phyloP scores from a whole-genome alignment of 306 rosid species.

The Ormosia semicastrata region DNA sequence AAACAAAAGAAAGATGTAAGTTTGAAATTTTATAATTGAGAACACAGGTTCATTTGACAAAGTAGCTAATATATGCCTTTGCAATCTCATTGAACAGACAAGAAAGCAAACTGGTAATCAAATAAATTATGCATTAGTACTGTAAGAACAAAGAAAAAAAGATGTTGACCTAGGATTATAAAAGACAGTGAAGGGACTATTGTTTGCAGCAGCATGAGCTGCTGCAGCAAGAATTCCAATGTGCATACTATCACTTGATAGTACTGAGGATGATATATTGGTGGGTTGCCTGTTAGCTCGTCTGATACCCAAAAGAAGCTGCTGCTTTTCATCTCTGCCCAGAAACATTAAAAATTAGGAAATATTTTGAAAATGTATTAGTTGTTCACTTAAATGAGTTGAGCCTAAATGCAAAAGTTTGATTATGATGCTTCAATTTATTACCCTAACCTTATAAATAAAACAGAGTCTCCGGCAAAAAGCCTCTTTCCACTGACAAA shows the following conservation, averaged over 20 bases:
- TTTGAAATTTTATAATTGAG: not conserved
- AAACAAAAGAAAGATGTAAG: constrained; percentile 8
- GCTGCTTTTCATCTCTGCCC: constrained; percentile 90
- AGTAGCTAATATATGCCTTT: not conserved
- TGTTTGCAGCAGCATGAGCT: constrained; percentile 94
- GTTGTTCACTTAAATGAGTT: not conserved
- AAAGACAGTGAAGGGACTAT: constrained; percentile 81
- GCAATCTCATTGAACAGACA: not conserved
- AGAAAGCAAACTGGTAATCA: not conserved
- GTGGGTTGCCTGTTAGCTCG: constrained; percentile 91
- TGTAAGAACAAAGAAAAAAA: not conserved
- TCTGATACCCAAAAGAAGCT: constrained; percentile 93
- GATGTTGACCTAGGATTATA: constrained; percentile 83
- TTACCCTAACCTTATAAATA: constrained; percentile 71
- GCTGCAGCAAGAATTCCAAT: constrained; percentile 98
- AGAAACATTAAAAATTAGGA: constrained; percentile 14
- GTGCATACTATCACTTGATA: constrained; percentile 97
- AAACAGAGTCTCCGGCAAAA: constrained; percentile 91
- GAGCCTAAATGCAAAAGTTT: constrained; percentile 1
- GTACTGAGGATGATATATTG: constrained; percentile 79
- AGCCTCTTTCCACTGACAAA: constrained; percentile 94
- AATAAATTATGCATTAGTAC: not conserved
- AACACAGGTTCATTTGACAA: constrained; percentile 1
- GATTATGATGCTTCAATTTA: not conserved
- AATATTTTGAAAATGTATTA: not conserved